Evolutionary conservation across 192 early-diverging fungal species (phyloP), one percentile per base, ranked within the genome.

Genomic region (Coemansia sp.): DNA sequence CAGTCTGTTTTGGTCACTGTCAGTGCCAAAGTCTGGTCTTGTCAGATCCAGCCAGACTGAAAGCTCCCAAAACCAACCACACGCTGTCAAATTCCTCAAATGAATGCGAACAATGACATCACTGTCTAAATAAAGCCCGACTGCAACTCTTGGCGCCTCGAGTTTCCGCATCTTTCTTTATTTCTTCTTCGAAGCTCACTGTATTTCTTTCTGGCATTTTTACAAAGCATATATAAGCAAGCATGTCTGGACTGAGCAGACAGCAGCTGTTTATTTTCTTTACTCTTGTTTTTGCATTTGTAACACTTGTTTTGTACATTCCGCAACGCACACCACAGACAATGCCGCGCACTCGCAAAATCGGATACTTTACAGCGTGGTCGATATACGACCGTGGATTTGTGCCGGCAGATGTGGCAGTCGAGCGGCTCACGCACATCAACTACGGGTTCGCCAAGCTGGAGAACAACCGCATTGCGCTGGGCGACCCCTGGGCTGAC

Each of bases 401-500:
- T 65, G 80, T 79, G 57, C 88, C 89, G 6, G 59, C 78, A 37
- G 83, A 89, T 55, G 62, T 93, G 8, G 70, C 80, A 14, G 76
- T 62, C 40, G 87, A 91, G 59, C 85, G 87, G 47, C 70, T 93
- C 36, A 87, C 91, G n/a, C 90, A 93, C 59, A 59, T 93, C 49
- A 85, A 89, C 61, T 93, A 93, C 63, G 89, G 85, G 14, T 93
- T 93, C 80, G 89, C 88, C 40, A 88, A 91, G 56, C 78, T 91
- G 11, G 71, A 73, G 0, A 79, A 87, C 53, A 88, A 91, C 38
- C 23, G 34, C 12, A 84, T 93, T 23, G 83, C 86, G 40, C 70
- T 91, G 23, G 85, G 84, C 22, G 92, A 94, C 70, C 59, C 80
- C 17, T 93, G 89, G 90, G 89, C 89, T 20, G 92, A 94, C 64